Evolutionary conservation across 139 green algal species (phyloP), one percentile per base, ranked within the genome.

Genomic region (Klebsormidium nitens): DNA sequence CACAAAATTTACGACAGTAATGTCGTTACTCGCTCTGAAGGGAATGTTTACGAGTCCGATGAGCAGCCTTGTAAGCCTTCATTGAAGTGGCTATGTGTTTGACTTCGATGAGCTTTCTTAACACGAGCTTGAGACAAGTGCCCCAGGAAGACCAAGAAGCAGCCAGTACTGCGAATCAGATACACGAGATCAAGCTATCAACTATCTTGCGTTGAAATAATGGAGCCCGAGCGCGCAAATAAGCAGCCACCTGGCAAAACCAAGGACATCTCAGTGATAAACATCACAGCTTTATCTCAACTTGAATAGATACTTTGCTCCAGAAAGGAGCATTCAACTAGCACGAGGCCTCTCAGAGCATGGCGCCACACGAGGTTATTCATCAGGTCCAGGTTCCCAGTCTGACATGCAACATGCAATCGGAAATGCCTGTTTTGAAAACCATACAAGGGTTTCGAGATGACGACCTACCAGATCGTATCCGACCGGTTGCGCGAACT

Each of bases 391-490:
- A n/a, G n/a, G n/a, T 67, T 44, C 40, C 59, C 59, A 17, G 36
- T 23, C 52, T 32, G 36, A 19, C 46, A 19, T 55, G 19, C 19
- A 37, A 61, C 5, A 61, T 5, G 31, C 36, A 6, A 5, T 61
- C 5, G 36, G 5, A 31, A 23, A 40, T 61, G 37, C 37, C 37
- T 61, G 29, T 36, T 36, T 3, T 29, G 29, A 65, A 35, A 34
- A 67, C 31, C 36, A 26, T n/a, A 37, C 11, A 34, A 28, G n/a
- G 32, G 47, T 34, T 5, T 17, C 17, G 31, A 35, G 14, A 76
- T 67, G 60, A 57, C 26, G 1, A 87, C 66, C 5, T 67, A 75
- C 28, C 14, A 72, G 69, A 61, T 79, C 36, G 59, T 64, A 46
- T 55, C 75, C 58, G 46, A 36, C 60, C 37, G 38, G 82, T 62